Evolutionary conservation across 2,329 filamentous ascomycete genomes (phyloP).

Genomic region (Curvularia verruculosa): DNA sequence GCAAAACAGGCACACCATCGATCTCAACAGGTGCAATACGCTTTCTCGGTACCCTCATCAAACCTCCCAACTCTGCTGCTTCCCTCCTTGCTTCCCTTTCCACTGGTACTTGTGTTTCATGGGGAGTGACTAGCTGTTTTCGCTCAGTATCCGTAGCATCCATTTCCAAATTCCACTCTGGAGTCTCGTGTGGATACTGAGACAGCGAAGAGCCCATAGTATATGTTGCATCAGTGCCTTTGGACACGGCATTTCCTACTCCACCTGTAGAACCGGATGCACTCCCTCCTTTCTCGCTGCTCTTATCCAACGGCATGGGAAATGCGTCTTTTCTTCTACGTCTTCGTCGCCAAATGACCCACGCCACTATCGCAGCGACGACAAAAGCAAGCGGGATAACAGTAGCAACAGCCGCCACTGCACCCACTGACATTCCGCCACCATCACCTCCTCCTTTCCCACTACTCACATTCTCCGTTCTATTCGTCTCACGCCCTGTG

Average conservation of each 20-base stretch:
- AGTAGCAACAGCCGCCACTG: constrained; percentile 85
- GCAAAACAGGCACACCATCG: constrained; percentile 17
- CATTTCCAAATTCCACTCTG: constrained; percentile 33
- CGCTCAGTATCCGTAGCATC: constrained; percentile 26
- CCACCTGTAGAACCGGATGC: not conserved
- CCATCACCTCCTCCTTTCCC: constrained; percentile 26
- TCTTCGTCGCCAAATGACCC: constrained; percentile 24
- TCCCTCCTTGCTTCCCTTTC: not conserved
- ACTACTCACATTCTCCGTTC: not conserved
- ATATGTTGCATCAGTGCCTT: not conserved
- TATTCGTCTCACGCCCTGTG: constrained; percentile 1
- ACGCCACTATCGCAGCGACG: constrained; percentile 19
- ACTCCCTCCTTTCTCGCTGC: constrained; percentile 10
- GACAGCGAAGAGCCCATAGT: not conserved
- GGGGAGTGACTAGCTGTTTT: constrained; percentile 8
- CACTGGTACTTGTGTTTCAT: not conserved
- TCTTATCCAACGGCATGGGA: constrained; percentile 3
- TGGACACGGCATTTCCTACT: not conserved
- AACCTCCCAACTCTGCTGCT: constrained; percentile 20
- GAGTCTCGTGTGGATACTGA: constrained; percentile 16
- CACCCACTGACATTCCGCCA: constrained; percentile 42
- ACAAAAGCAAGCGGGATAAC: constrained; percentile 88
- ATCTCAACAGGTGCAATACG: constrained; percentile 28
- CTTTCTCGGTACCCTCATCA: constrained; percentile 25
- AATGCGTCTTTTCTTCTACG: constrained; percentile 14